phyloP scores from a whole-genome alignment of 108 stramenopile species.

The Parietichytrium sp. region DNA sequence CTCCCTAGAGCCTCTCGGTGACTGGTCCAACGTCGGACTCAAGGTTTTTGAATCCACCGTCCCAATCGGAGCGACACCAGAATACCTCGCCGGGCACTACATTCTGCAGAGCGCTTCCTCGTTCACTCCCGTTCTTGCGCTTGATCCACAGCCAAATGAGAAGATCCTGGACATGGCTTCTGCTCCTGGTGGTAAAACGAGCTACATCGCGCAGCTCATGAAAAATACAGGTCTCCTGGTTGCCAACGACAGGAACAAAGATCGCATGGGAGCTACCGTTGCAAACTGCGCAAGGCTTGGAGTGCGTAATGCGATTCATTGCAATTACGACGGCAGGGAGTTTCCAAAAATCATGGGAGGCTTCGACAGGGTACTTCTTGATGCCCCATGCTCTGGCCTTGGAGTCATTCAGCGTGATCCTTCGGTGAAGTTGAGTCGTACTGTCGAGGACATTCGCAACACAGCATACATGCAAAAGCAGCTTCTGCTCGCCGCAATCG shows the following conservation, averaged over 20 bases:
- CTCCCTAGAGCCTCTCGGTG: constrained; percentile 87
- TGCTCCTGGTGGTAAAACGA: constrained; percentile 97
- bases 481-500: constrained; percentile 90
- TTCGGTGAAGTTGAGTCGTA: constrained; percentile 90
- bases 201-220: constrained; percentile 95
- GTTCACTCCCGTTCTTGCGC: constrained; percentile 92
- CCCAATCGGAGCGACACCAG: constrained; percentile 97
- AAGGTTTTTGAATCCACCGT: constrained; percentile 94
- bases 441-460: constrained; percentile 80
- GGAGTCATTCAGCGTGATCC: constrained; percentile 97
- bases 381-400: constrained; percentile 96
- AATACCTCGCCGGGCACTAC: constrained; percentile 97
- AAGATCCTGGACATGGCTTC: constrained; percentile 91
- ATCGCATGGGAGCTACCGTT: constrained; percentile 92
- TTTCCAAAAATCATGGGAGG: constrained; percentile 77
- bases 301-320: constrained; percentile 85
- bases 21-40: constrained; percentile 96
- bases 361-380: constrained; percentile 92
- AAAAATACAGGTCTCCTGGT: constrained; percentile 88
- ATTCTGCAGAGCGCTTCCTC: constrained; percentile 98
- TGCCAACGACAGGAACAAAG: constrained; percentile 89
- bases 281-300: constrained; percentile 97
- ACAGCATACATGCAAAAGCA: constrained; percentile 95
- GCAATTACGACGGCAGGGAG: constrained; percentile 88
- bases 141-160: constrained; percentile 88